Percentiles rank a stretch among this genome's conserved stretches.
phyloP scores from a whole-genome alignment of 2,329 filamentous ascomycete genomes.

The Blumeria hordei region DNA sequence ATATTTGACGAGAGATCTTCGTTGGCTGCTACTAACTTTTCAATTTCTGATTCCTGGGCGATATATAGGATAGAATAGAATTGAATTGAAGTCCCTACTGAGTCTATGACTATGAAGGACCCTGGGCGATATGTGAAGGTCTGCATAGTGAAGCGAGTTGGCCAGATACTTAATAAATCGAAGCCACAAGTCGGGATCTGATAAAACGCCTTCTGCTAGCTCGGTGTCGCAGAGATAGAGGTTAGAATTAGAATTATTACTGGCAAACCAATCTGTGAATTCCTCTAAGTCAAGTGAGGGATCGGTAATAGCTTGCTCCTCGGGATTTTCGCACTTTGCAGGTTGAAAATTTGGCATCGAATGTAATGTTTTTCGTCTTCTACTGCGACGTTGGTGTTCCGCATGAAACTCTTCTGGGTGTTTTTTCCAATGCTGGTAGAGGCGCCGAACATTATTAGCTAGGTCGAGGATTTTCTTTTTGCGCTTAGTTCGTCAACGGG shows the following conservation, averaged over 20 bases:
- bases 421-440: not conserved
- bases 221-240: not conserved
- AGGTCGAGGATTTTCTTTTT: not conserved
- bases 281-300: not conserved
- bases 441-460: not conserved
- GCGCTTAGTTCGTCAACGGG: not conserved
- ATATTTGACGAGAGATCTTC: not conserved
- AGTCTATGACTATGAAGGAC: too few relatives aligned
- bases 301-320: not conserved
- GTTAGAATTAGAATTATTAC: not conserved
- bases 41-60: not conserved
- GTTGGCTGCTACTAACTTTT: not conserved
- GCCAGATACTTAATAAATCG: not conserved
- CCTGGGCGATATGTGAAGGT: not conserved
- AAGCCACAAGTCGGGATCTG: not conserved
- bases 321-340: not conserved
- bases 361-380: not conserved
- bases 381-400: not conserved
- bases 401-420: not conserved
- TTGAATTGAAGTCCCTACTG: too few relatives aligned
- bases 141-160: not conserved
- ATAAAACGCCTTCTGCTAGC: not conserved
- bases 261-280: not conserved
- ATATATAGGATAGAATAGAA: too few relatives aligned
- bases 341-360: not conserved